These are phyloP conservation scores for Ophiostoma triangulosporum DNA, from an alignment of 2,329 filamentous ascomycete genomes.

Conservation along the genomic window DNA sequence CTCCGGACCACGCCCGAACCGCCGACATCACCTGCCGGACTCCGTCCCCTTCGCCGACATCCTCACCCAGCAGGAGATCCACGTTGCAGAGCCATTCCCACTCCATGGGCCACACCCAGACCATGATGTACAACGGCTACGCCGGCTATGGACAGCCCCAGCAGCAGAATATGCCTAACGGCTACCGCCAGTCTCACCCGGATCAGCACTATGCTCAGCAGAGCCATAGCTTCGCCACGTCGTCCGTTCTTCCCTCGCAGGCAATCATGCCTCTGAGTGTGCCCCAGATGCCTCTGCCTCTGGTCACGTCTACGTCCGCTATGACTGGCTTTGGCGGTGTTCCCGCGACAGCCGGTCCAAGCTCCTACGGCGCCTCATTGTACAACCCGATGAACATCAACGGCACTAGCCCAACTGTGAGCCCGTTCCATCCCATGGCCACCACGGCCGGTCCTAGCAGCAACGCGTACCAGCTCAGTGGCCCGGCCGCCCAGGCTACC, in stretches of 20 bases:
- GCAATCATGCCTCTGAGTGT: not conserved
- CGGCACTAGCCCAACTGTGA: not conserved
- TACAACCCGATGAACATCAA: not conserved
- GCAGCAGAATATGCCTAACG: not conserved
- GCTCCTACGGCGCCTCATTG: not conserved
- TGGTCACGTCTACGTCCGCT: not conserved
- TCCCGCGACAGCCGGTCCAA: not conserved
- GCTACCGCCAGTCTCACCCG: not conserved
- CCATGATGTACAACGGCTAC: not conserved
- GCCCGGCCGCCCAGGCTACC: not conserved
- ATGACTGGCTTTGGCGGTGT: not conserved
- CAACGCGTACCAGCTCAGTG: not conserved
- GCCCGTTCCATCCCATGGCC: not conserved
- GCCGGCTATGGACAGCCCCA: not conserved
- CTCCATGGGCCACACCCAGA: not conserved
- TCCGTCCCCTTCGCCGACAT: constrained; percentile 5
- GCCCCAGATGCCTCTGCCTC: not conserved
- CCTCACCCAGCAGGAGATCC: not conserved
- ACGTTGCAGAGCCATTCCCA: not conserved
- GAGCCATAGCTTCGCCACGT: not conserved
- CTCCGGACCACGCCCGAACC: constrained; percentile 15
- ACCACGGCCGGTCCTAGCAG: not conserved
- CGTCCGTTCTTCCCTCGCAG: not conserved
- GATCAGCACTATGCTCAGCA: not conserved
- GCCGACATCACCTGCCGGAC: not conserved